These are phyloP conservation scores for Gigaspora rosea DNA, from an alignment of 192 early-diverging fungal genomes.

Conservation along the genomic window DNA sequence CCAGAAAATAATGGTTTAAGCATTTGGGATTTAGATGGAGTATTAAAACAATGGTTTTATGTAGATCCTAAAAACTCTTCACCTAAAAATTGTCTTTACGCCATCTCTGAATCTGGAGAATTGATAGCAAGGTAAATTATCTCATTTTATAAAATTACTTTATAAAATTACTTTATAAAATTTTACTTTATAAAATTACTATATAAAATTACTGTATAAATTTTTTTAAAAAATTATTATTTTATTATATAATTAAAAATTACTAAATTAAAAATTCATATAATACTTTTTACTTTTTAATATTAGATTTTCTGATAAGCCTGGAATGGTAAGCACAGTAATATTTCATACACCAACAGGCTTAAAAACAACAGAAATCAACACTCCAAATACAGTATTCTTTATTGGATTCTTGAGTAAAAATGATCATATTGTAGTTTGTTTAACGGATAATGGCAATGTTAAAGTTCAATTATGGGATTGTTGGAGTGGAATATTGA, in stretches of 20 bases:
- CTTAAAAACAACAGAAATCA: neutral
- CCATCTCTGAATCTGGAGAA: neutral
- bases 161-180: neutral
- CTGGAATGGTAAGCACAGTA: neutral
- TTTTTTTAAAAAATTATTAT: neutral
- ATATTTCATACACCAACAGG: neutral
- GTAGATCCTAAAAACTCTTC: neutral
- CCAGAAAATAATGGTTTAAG: neutral
- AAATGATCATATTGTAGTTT: neutral
- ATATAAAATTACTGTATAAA: neutral
- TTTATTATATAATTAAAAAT: neutral
- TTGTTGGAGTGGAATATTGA: neutral
- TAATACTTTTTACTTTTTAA: neutral
- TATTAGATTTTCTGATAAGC: neutral
- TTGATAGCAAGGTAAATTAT: conserved; percentile 5
- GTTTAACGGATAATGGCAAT: neutral
- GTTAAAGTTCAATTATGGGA: neutral
- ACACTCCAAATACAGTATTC: neutral
- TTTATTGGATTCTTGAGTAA: neutral
- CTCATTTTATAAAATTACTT: too few species aligned
- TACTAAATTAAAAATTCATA: neutral
- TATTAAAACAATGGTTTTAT: conserved; percentile 15
- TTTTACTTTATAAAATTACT: too few species aligned
- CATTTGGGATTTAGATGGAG: conserved; percentile 7
- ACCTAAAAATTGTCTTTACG: neutral